Percentiles rank a stretch among this genome's conserved stretches.
These are phyloP conservation scores for Pseudogymnoascus sp. DNA, from an alignment of 2,329 filamentous ascomycete species.

Conservation along the genomic window DNA sequence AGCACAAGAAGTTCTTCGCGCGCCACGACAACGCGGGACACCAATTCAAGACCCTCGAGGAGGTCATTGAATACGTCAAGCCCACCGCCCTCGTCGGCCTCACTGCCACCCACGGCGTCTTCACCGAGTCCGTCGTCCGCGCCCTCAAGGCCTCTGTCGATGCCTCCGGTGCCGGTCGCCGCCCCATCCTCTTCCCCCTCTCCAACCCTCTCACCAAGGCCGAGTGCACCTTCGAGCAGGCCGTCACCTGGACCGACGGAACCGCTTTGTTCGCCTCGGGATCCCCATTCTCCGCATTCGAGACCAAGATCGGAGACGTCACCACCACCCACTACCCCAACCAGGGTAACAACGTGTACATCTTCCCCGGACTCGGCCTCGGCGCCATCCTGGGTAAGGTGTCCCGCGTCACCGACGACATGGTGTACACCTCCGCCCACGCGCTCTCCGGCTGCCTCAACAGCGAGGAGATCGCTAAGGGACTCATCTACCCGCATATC, in stretches of 20 bases:
- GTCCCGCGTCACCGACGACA: conserved; percentile 79
- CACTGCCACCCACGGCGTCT: conserved; percentile 88
- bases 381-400: conserved; percentile 89
- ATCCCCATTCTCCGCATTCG: conserved; percentile 74
- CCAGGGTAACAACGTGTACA: conserved; percentile 83
- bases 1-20: conserved; percentile 75
- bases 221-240: conserved; percentile 94
- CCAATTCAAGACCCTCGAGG: conserved; percentile 73
- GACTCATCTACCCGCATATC: conserved; percentile 86
- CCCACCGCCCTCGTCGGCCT: conserved; percentile 92
- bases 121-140: conserved; percentile 79
- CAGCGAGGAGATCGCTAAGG: conserved; percentile 71
- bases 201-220: conserved; percentile 96
- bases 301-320: conserved; percentile 53
- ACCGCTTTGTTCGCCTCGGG: conserved; percentile 91
- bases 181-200: conserved; percentile 90
- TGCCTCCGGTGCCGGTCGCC: conserved; percentile 60
- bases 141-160: conserved; percentile 61
- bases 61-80: conserved; percentile 91
- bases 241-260: conserved; percentile 83
- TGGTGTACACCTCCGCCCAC: conserved; percentile 92
- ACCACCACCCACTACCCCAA: conserved; percentile 67
- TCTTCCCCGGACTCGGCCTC: conserved; percentile 93
- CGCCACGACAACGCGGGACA: conserved; percentile 58
- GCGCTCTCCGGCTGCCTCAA: conserved; percentile 74